Evolutionary conservation across 2,329 filamentous ascomycete species (phyloP), one percentile per base, ranked within the genome.

Genomic region (Davidsoniella australis): DNA sequence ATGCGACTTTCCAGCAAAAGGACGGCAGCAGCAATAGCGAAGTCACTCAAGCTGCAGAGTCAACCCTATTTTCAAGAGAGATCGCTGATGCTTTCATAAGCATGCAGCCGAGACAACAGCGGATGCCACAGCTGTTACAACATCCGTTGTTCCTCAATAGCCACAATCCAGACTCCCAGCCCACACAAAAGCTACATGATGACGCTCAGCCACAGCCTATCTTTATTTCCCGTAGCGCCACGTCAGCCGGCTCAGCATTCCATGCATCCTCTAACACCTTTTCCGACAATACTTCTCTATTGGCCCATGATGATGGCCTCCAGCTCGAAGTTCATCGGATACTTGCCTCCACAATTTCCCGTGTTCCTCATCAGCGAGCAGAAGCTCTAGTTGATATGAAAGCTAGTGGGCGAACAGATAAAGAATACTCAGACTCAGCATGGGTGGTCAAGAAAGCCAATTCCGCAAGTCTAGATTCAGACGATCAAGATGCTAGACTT

Each of bases 401-500:
- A 6, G 41, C 51, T 7, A 40, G 42, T 7, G 54, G 55, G 2
- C 42, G 48, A 8, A 51, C 57, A 5, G 62, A 64, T 48, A 54
- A 56, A 16, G 57, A 63, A 18, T 64, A 58, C 47, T 66, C 63
- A 64, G 52, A 52, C n/a, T 57, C 59, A 1, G 57, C 60, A 47
- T 67, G 64, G 64, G 61, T 66, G 23, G 61, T 67, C 37, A 66
- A 67, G 51, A 63, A 61, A 48, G 61, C 64, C 37, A 66, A 65
- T 53, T 66, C 64, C n/a, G 62, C 63, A 9, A 44, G 39, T 16
- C 18, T 3, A 57, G 59, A 42, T 59, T 62, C 2, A 52, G 54
- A 29, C 9, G 55, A 57, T 3, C 53, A 55, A 7, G 58, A 63
- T 33, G 53, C 50, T 7, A 53, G 55, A 6, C 14, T 50, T 14